These are phyloP conservation scores for Crepidotus variabilis DNA, from an alignment of 768 basidiomycete genomes.

Conservation along the genomic window DNA sequence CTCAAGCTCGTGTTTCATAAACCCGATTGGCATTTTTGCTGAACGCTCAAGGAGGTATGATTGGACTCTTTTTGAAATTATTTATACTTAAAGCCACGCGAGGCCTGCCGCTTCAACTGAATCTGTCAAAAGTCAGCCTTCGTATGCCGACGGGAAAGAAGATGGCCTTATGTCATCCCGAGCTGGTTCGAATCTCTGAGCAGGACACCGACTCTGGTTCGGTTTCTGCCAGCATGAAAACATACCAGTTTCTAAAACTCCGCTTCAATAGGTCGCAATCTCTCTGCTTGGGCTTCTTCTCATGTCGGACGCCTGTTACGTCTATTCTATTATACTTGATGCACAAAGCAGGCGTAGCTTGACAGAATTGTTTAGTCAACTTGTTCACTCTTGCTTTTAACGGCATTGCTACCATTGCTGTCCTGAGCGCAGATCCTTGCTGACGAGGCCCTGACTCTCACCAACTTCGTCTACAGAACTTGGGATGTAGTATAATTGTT, in stretches of 20 bases:
- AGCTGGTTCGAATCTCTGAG: background rate
- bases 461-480: background rate
- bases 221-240: background rate
- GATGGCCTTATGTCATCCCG: background rate
- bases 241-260: background rate
- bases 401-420: no score
- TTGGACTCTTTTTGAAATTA: background rate
- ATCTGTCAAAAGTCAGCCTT: background rate
- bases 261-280: background rate
- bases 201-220: background rate
- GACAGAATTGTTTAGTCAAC: no score
- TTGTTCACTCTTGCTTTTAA: no score
- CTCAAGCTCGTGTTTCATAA: background rate
- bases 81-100: background rate
- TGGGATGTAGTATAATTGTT: background rate
- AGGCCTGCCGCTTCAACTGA: background rate
- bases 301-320: no score
- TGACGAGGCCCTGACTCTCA: no score
- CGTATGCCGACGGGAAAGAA: background rate
- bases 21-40: background rate
- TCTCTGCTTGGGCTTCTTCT: no score
- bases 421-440: no score
- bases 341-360: no score
- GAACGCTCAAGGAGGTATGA: background rate
- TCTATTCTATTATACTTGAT: no score